Percentiles rank a stretch among this genome's conserved stretches.
These are phyloP conservation scores for Trametes cubensis DNA, from an alignment of 768 basidiomycete genomes.

Conservation along the genomic window DNA sequence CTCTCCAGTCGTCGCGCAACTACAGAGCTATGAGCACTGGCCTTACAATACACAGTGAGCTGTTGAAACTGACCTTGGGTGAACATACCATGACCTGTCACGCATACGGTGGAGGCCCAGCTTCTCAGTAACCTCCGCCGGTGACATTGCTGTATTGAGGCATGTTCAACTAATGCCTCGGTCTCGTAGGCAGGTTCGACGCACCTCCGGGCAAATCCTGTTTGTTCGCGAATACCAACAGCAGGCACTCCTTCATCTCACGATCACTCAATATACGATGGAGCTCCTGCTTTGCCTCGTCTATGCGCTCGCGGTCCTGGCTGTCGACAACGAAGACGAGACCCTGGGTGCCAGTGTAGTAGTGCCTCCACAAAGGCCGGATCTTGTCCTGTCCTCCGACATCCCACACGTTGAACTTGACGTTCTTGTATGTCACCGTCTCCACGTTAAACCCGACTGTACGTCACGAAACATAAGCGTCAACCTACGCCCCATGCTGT, in stretches of 20 bases:
- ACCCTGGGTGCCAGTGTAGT: conserved; percentile 98
- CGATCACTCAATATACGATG: conserved; percentile 95
- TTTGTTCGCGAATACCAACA: conserved; percentile 99
- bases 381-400: conserved; percentile 99
- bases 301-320: conserved; percentile 91
- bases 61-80: conserved; percentile 75
- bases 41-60: conserved; percentile 3
- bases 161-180: neutral
- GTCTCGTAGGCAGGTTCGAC: conserved; percentile 26
- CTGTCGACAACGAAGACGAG: conserved; percentile 98
- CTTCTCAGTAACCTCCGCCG: conserved; percentile 97
- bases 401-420: conserved; percentile 94
- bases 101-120: conserved; percentile 94
- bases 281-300: conserved; percentile 94
- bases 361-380: conserved; percentile 96
- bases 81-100: conserved; percentile 98
- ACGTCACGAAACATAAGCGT: neutral
- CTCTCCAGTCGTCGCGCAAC: conserved; percentile 95
- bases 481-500: neutral
- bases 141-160: conserved; percentile 82
- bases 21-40: conserved; percentile 35
- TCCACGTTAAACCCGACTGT: conserved; percentile 98
- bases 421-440: conserved; percentile 99
- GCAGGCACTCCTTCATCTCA: conserved; percentile 96
- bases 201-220: conserved; percentile 96